Base-by-base conservation (phyloP, 805 yeast genomes). In the Kodamaea sagamina region DNA sequence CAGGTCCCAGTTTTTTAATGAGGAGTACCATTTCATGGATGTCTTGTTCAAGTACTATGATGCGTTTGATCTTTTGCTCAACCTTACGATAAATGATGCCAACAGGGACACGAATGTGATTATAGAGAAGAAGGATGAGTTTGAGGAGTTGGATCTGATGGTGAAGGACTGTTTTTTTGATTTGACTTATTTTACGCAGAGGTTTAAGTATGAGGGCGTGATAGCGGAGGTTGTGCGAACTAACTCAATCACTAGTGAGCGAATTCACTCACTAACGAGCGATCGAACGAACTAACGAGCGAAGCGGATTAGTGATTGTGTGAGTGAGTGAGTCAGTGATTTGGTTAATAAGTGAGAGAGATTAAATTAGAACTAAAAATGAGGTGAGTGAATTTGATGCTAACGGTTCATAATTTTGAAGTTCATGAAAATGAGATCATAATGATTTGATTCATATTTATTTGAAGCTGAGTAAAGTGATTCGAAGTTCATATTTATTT, bases 141-240 rank as follows among this genome's bases (percentile, higher is more conserved):
- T 49, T 40, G 54, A 51, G 36, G 44, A 38, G 13, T 31, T 44
- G 26, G 53, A 51, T 32, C 27, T 43, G 6, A 27, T 32, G 3
- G 38, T 51, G 6, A 51, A 51, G 34, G 51, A 49, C 24, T 31
- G 39, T 13, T 51, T 49, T 29, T 49, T 51, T 27, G 48, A 51
- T 11, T 38, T 51, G 36, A 34, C 42, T 13, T 44, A 44, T 34
- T 49, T 48, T 32, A 28, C 34, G 7, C 50, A 50, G 41, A 32
- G 49, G 21, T 47, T 47, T 21, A 16, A 24, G 21, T 42, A 44
- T 22, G 50, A 47, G 36, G 35, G 24, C n/a, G 17, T 37, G 6
- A 32, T 42, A 17, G 46, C 36, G 19, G 29, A 13, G 6, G 18
- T 41, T 5, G 26, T 38, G 34, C 18, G 36, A 13, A 13, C 19